Evolutionary conservation across 345 rosid genomes (phyloP).

Genomic region (Populus euphratica): DNA sequence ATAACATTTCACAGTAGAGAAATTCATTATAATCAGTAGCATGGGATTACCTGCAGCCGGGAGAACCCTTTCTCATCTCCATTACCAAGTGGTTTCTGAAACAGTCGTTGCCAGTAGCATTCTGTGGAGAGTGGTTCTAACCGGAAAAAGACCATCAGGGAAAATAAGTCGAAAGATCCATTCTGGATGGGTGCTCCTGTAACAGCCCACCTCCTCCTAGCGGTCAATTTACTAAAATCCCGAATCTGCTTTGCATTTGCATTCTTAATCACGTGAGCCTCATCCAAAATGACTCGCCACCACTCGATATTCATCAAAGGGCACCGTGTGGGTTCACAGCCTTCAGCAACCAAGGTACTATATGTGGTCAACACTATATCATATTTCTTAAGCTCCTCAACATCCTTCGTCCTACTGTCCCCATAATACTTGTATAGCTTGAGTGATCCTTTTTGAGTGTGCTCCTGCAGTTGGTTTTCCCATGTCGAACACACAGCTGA

Average conservation of each 20-base stretch:
- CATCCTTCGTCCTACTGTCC: conserved; percentile 51
- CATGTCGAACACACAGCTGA: conserved; percentile 82
- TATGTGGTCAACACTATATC: conserved; percentile 79
- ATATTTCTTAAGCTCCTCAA: conserved; percentile 53
- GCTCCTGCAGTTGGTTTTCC: conserved; percentile 75
- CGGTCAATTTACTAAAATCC: conserved; percentile 54
- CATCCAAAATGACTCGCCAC: conserved; percentile 87
- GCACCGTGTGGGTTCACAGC: conserved; percentile 8
- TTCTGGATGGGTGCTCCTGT: conserved; percentile 94
- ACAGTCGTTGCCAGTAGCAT: conserved; percentile 72
- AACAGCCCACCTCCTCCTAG: conserved; percentile 72
- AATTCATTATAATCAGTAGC: neutral
- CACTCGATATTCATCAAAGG: conserved; percentile 70
- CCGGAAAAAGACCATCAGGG: conserved; percentile 72
- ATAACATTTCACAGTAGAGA: neutral
- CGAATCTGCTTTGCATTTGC: conserved; percentile 65
- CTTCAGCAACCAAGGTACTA: conserved; percentile 57
- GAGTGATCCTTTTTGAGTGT: conserved; percentile 60
- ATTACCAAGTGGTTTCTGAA: conserved; percentile 67
- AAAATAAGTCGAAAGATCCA: conserved; percentile 66
- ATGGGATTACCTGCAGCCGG: conserved; percentile 57
- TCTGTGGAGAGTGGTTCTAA: conserved; percentile 79
- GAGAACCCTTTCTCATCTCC: conserved; percentile 55
- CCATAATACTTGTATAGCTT: conserved; percentile 71
- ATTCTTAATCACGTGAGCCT: conserved; percentile 83